Base-by-base conservation (phyloP, 805 yeast genomes). In the Ogataea trehalophila region DNA sequence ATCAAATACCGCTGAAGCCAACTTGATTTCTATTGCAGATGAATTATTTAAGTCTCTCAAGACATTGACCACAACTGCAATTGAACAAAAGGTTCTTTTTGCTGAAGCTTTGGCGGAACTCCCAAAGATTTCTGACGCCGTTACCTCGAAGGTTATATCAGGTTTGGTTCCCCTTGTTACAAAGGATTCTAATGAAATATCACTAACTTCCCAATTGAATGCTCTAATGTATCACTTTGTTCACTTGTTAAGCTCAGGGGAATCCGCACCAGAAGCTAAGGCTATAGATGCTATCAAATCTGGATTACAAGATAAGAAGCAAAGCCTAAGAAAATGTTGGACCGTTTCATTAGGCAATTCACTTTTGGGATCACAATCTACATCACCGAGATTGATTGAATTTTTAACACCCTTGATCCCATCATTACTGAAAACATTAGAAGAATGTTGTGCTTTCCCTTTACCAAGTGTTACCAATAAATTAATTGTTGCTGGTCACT, bases 161-260 rank as follows among this genome's bases (percentile, higher is more conserved):
- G 72, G 67, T 0, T 59, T 88, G 34, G 52, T 74, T 1, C 72
- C 84, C 2, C 66, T 81, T n/a, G 70, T 85, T 4, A 45, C 77
- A 0, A 90, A 87, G 55, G 98, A 92, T 57, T 78, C 81, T 41
- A 87, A 89, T 56, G 98, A 92, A 59, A 16, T 53, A 1, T 79
- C 87, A 0, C 69, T 90, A 37, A 49, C 68, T 3, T 67, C 71
- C 4, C 68, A 81, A 48, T 68, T 84, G 6, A 62, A 66, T 8
- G 75, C 85, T 0, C 74, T 80, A 45, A 71, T 81, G 37, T 51
- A 53, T 1, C 81, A 79, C 52, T 69, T 75, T 23, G 57, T 73
- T 11, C 56, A 61, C 11, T 43, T 68, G 2, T 50, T 69, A 20
- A 49, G 55, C 2, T 49, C n/a, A 50, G 55, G n/a, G 45, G 52